Base-by-base conservation (phyloP, 352 stramenopile species). In the Phytopythium kandeliae region DNA sequence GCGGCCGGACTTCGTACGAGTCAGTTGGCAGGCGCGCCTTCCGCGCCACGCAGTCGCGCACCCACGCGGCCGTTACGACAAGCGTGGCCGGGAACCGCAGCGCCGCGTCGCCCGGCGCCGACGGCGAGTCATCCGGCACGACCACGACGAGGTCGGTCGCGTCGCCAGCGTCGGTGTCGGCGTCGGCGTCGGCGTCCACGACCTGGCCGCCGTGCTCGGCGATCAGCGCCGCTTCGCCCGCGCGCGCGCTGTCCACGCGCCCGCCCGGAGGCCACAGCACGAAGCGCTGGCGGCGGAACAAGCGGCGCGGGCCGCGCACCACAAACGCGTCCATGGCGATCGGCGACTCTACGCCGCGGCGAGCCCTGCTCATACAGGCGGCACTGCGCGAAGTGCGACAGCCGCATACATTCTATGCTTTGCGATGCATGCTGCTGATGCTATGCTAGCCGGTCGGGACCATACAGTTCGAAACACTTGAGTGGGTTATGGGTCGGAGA, bases 321-420 rank as follows among this genome's bases (percentile, higher is more conserved):
- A 86, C 41, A 55, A 86, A 89, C 11, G 73, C 75, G 55, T 89
- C 75, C 78, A 89, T 89, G n/a, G n/a, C n/a, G n/a, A n/a, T n/a
- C n/a, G n/a, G n/a, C n/a, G n/a, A n/a, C n/a, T n/a, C n/a, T n/a
- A n/a, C n/a, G n/a, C n/a, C n/a, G n/a, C n/a, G n/a, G n/a, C n/a
- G n/a, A n/a, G n/a, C n/a, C n/a, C n/a, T n/a, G n/a, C n/a, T n/a
- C n/a, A n/a, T n/a, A n/a, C n/a, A n/a, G n/a, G n/a, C n/a, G n/a
- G n/a, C n/a, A n/a, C n/a, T n/a, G n/a, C n/a, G n/a, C n/a, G n/a
- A n/a, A n/a, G n/a, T n/a, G n/a, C n/a, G n/a, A n/a, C n/a, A n/a
- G n/a, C n/a, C n/a, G n/a, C n/a, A n/a, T n/a, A n/a, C n/a, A n/a
- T n/a, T n/a, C n/a, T n/a, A n/a, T n/a, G n/a, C n/a, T n/a, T n/a